Conservation (phyloP, 2,329 filamentous ascomycete genomes). For the Myriangium duriaei region DNA sequence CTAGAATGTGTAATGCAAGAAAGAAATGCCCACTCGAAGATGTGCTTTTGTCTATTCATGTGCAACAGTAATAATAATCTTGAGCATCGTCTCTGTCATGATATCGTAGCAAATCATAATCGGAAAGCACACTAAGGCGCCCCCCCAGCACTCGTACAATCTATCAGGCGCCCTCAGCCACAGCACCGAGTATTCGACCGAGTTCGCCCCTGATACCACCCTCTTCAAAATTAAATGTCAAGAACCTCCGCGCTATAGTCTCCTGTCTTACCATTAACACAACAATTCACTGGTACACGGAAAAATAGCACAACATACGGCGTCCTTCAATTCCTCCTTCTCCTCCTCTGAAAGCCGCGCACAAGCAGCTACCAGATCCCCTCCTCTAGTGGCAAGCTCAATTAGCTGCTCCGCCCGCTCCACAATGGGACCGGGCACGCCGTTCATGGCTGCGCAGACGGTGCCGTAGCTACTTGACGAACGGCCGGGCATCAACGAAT, state of each 20-base stretch:
- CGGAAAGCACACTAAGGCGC: too few species aligned
- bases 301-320: constrained; percentile 37
- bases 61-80: too few species aligned
- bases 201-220: too few species aligned
- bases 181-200: too few species aligned
- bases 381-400: constrained; percentile 53
- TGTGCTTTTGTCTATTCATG: too few species aligned
- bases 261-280: not conserved
- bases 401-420: constrained; percentile 64
- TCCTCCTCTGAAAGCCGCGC: constrained; percentile 54
- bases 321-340: constrained; percentile 51
- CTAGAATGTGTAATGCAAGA: too few species aligned
- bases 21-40: too few species aligned
- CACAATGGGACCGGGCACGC: constrained; percentile 60
- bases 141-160: too few species aligned
- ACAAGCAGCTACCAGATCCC: constrained; percentile 64
- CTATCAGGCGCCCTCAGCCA: too few species aligned
- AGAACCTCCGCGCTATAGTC: constrained; percentile 1
- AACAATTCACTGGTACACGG: constrained; percentile 1
- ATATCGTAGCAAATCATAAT: too few species aligned
- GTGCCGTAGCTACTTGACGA: constrained; percentile 76
- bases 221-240: not conserved
- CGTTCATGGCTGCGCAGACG: constrained; percentile 74
- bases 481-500: constrained; percentile 41
- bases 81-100: too few species aligned